These are phyloP conservation scores for Coemansia sp. DNA, from an alignment of 192 early-diverging fungal genomes.

Conservation along the genomic window DNA sequence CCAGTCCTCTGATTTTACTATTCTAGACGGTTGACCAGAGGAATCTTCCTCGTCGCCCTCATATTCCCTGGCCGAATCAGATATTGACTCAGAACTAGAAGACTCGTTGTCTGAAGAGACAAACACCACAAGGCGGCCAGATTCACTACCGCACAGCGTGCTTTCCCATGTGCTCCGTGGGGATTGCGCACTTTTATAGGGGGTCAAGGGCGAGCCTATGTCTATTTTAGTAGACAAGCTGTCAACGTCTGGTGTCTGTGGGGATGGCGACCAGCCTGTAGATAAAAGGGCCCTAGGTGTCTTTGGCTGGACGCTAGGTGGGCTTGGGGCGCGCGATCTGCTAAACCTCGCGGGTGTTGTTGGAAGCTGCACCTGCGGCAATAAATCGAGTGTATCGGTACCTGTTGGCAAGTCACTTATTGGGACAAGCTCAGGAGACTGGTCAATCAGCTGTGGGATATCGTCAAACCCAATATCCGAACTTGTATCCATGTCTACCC, in stretches of 20 bases:
- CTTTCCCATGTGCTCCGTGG: slow-evolving; percentile 2
- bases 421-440: background rate
- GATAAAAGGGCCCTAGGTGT: slow-evolving; percentile 9
- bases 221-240: too few species aligned
- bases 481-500: slow-evolving; percentile 45
- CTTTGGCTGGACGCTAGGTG: slow-evolving; percentile 24
- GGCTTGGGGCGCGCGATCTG: slow-evolving; percentile 44
- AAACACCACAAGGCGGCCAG: slow-evolving; percentile 30
- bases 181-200: background rate
- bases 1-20: background rate
- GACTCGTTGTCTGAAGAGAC: slow-evolving; percentile 13
- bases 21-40: background rate
- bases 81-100: slow-evolving; percentile 10
- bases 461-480: slow-evolving; percentile 30
- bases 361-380: slow-evolving; percentile 10
- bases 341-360: slow-evolving; percentile 15
- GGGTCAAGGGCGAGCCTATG: background rate
- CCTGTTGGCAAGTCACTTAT: background rate
- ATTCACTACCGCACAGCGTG: slow-evolving; percentile 17
- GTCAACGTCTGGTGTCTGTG: background rate
- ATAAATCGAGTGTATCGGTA: background rate
- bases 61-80: slow-evolving; percentile 13
- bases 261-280: background rate
- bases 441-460: background rate
- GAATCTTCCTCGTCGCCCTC: background rate